Conservation (phyloP, 2,329 filamentous ascomycete genomes). For the Scolecobasidium constrictum region DNA sequence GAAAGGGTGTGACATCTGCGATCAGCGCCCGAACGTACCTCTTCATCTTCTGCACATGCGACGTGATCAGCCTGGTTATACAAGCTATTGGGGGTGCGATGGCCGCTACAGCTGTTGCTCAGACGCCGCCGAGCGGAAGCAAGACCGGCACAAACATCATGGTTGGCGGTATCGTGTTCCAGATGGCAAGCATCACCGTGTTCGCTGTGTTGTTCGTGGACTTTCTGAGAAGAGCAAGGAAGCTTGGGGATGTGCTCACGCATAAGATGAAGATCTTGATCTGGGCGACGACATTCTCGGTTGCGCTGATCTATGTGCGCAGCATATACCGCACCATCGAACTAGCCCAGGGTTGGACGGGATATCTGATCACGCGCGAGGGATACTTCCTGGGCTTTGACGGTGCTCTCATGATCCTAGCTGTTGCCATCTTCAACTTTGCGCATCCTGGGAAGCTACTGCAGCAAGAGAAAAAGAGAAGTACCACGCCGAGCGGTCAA, state of each 20-base stretch:
- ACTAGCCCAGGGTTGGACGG: constrained; percentile 38
- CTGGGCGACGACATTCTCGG: constrained; percentile 29
- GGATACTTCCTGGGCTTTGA: constrained; percentile 40
- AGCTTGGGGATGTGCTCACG: background rate
- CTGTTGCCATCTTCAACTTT: constrained; percentile 22
- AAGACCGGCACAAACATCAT: constrained; percentile 38
- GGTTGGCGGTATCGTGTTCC: constrained; percentile 46
- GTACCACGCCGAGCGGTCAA: too few relatives aligned
- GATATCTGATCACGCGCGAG: constrained; percentile 40
- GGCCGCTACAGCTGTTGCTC: constrained; percentile 19
- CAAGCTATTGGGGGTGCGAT: constrained; percentile 47
- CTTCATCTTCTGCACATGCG: constrained; percentile 41
- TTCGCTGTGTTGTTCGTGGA: constrained; percentile 40
- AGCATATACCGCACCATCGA: constrained; percentile 42
- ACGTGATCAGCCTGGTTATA: constrained; percentile 42
- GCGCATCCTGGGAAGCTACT: constrained; percentile 7
- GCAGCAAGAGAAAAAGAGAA: too few relatives aligned
- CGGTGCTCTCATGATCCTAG: constrained; percentile 41
- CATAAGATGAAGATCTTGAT: constrained; percentile 15
- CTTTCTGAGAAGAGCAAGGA: constrained; percentile 30
- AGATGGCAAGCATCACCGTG: constrained; percentile 43
- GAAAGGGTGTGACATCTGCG: constrained; percentile 27
- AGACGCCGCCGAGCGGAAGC: constrained; percentile 20
- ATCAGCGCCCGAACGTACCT: constrained; percentile 34
- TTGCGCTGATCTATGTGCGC: constrained; percentile 35